Conservation (phyloP, 139 green algal species). For the Chlorella sp. region DNA sequence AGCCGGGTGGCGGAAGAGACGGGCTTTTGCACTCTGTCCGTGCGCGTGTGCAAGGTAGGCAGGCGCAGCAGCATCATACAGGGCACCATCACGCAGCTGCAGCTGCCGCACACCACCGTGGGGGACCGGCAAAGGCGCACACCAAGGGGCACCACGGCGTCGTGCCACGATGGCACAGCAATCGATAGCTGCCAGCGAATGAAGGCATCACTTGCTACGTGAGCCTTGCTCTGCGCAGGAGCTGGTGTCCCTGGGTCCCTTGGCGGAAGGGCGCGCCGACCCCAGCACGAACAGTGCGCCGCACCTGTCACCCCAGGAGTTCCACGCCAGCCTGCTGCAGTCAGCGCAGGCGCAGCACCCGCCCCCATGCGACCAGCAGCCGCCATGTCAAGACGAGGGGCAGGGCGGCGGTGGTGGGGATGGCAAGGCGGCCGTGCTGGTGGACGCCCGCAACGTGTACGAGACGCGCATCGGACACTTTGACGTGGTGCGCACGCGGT, state of each 20-base stretch:
- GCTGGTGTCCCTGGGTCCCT: constrained; percentile 1
- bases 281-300: neutral
- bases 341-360: neutral
- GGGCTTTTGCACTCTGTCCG: neutral
- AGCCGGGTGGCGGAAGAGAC: neutral
- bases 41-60: neutral
- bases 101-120: neutral
- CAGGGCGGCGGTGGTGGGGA: neutral
- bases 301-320: constrained; percentile 47
- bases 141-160: neutral
- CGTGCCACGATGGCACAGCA: neutral
- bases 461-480: constrained; percentile 65
- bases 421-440: constrained; percentile 46
- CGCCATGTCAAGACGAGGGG: neutral
- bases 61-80: neutral
- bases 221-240: neutral
- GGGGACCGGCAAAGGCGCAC: neutral
- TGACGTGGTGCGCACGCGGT: constrained; percentile 17
- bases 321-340: constrained; percentile 43
- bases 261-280: neutral
- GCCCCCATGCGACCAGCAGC: neutral
- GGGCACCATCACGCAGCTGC: neutral
- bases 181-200: neutral
- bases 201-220: neutral
- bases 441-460: constrained; percentile 74